Evolutionary conservation across 805 yeast species (phyloP), one percentile per base, ranked within the genome.

Genomic region (Candida michaelii): DNA sequence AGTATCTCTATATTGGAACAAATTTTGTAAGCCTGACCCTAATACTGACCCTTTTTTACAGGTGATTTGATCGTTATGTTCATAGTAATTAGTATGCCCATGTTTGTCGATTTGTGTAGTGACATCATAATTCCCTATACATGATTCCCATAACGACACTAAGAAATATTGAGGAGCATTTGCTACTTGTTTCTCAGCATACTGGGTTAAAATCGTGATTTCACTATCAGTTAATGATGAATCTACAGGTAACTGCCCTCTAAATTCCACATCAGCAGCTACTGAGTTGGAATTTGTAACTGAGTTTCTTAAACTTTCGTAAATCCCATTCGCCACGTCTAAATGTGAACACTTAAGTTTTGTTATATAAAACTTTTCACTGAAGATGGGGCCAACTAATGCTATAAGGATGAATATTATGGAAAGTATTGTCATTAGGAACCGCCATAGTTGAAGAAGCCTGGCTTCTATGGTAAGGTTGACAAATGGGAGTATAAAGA

Each of bases 241-340:
- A 41, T 63, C 71, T 3, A 57, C 46, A 3, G 68, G 65, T 13
- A 51, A 44, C 4, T 47, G 49, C 2, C 32, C 39, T 6, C 18
- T 35, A 11, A 36, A 8, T n/a, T 39, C 33, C 5, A 34, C 19
- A 15, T 32, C 3, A 50, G 45, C 3, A 50, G 45, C 27, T 55
- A 51, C 11, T 50, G 49, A 11, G 52, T 49, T 17, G 8, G 30
- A 19, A 9, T 42, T 39, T n/a, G 61, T 41, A 10, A 65, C 69
- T 11, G 66, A 54, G 14, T 49, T 53, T 35, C 77, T 56, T 41
- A 76, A 56, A 4, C 74, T 63, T 17, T 67, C 56, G 50, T 77
- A 80, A 7, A 81, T 56, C 1, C 85, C 86, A 14, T 60, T 51
- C 1, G 81, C 72, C 14, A 81, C 75, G 45, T 77, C 79, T 5